Evolutionary conservation across 768 basidiomycete species (phyloP).

Genomic region (Termitomyces sp.): DNA sequence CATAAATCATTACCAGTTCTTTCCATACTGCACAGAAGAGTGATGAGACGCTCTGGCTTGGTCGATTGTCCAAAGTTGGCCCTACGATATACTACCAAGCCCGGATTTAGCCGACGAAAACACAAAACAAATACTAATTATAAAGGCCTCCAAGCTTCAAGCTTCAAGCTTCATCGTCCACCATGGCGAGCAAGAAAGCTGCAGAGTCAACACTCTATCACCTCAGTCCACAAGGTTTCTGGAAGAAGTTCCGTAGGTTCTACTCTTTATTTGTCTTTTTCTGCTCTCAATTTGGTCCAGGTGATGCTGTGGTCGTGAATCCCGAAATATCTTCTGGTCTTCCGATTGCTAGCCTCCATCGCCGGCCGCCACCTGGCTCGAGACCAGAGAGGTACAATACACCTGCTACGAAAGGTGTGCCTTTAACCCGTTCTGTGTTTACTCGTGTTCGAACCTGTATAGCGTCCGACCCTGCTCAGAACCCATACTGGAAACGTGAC

Average conservation of each 20-base stretch:
- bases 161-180: neutral
- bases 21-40: no score
- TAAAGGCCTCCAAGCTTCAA: no score
- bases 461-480: slow-evolving; percentile 83
- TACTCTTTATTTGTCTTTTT: neutral
- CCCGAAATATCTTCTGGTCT: slow-evolving; percentile 91
- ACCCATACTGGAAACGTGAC: slow-evolving; percentile 96
- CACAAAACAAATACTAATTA: slow-evolving; percentile 15
- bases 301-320: slow-evolving; percentile 80
- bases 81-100: no score
- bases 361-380: slow-evolving; percentile 87
- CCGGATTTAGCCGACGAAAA: slow-evolving; percentile 15
- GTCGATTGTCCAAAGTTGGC: no score
- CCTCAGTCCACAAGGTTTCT: slow-evolving; percentile 84
- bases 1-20: no score
- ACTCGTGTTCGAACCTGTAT: neutral
- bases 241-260: slow-evolving; percentile 88
- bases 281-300: slow-evolving; percentile 33
- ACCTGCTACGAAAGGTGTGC: slow-evolving; percentile 81
- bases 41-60: no score
- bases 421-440: neutral
- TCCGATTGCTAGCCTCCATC: slow-evolving; percentile 66
- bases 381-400: slow-evolving; percentile 83
- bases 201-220: slow-evolving; percentile 92
- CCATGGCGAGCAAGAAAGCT: slow-evolving; percentile 73